Percentiles rank a stretch among this genome's conserved stretches.
These are phyloP conservation scores for Stereocaulon alpinum DNA, from an alignment of 495 filamentous ascomycete genomes.

Conservation along the genomic window DNA sequence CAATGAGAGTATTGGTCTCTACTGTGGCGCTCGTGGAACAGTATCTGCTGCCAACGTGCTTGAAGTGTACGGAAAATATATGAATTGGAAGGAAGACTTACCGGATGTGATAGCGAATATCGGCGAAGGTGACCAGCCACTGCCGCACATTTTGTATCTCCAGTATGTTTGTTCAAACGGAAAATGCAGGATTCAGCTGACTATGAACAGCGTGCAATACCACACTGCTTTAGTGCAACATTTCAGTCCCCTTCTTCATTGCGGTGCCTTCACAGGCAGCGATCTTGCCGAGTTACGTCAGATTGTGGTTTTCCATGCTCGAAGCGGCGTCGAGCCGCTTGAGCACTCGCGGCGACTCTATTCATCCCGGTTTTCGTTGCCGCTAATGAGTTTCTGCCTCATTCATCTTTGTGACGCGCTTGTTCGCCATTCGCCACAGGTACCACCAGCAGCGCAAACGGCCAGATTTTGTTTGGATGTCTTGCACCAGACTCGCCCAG, in stretches of 20 bases:
- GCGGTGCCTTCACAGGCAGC: constrained; percentile 10
- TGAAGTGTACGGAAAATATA: constrained; percentile 22
- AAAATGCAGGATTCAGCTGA: constrained; percentile 3
- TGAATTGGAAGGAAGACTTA: constrained; percentile 27
- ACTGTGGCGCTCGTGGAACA: constrained; percentile 22
- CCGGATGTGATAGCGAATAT: constrained; percentile 24
- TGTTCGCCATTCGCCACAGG: constrained; percentile 16
- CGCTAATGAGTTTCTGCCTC: constrained; percentile 19
- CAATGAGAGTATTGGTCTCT: constrained; percentile 27
- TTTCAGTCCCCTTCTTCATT: constrained; percentile 18
- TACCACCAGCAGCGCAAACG: constrained; percentile 10
- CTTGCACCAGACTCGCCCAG: constrained; percentile 13
- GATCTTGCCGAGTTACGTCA: constrained; percentile 11
- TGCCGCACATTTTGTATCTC: constrained; percentile 32
- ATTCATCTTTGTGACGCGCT: constrained; percentile 18
- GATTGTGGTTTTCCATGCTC: constrained; percentile 17
- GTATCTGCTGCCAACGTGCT: constrained; percentile 25
- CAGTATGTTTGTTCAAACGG: constrained; percentile 20
- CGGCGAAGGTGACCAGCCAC: constrained; percentile 22
- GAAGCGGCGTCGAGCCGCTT: constrained; percentile 15
- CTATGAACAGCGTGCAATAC: constrained; percentile 17
- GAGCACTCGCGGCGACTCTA: constrained; percentile 18
- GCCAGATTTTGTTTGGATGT: constrained; percentile 14
- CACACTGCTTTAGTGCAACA: constrained; percentile 20
- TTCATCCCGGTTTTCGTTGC: constrained; percentile 16